Base-by-base conservation (phyloP, 306 rosid genomes). In the Begonia fuchsioides region DNA sequence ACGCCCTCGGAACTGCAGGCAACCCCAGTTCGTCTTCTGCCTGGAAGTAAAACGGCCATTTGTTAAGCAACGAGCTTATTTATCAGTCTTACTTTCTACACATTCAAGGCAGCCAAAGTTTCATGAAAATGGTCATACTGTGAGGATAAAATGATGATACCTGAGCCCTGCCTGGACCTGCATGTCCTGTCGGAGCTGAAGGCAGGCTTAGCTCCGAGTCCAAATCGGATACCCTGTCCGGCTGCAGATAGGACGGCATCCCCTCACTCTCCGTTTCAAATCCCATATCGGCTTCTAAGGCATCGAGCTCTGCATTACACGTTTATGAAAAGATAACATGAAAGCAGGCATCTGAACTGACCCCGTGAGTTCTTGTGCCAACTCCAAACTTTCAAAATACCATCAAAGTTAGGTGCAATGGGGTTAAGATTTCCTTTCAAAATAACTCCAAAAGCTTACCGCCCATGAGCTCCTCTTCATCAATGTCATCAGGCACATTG, bases 241-340 rank as follows among this genome's bases (percentile, higher is more conserved):
- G 98, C 65, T 85, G 98, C 58, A 92, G 98, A 68, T 92, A 92
- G 14, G 96, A 92, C 39, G 98, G 98, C 49, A 92, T 92, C 38
- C 94, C 98, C 49, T 77, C 80, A 63, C 78, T 58, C 60, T 81
- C 93, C 20, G 80, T 63, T 68, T 90, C 98, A 61, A 67, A 51
- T 69, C 93, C 95, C 97, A 90, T 90, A 73, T 90, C 98, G n/a
- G 66, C 63, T 68, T 90, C 98, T 61, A 90, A 59, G 0, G 95
- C 98, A 58, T 85, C 98, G 39, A 90, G 95, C 71, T 90, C 98
- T 92, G 76, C 52, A 59, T 43, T 4, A 26, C 35, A 26, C 35
- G 35, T 26, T 26, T 26, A 4, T 26, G 35, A 26, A 26, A 26
- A 6, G 7, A 0, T 26, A 26, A 26, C 2, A 26, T 26, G 35